A percentile compares a stretch with the other conserved stretches of the same genome.
Conservation (phyloP, 2,329 filamentous ascomycete species). For the Dactylellina cionopaga region DNA sequence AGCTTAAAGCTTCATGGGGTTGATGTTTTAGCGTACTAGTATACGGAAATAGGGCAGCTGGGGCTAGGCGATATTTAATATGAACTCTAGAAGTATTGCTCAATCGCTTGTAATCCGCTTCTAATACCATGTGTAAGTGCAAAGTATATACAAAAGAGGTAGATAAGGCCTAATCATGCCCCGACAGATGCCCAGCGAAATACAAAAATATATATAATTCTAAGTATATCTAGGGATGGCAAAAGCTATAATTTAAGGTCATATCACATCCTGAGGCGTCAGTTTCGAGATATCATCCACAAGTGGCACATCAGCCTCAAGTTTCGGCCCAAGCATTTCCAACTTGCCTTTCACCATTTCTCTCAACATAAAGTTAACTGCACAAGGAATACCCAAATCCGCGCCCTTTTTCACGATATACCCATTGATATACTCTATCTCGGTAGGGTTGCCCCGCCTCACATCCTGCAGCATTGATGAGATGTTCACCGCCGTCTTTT, state of each 20-base stretch:
- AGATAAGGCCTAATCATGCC: not conserved
- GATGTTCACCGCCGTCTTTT: slow-evolving; percentile 54
- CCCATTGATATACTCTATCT: slow-evolving; percentile 86
- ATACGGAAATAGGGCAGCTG: no score
- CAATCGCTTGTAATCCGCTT: not conserved
- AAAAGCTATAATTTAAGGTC: no score
- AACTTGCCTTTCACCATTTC: slow-evolving; percentile 78
- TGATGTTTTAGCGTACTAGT: no score
- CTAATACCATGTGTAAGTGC: not conserved
- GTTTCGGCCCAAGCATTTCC: slow-evolving; percentile 60
- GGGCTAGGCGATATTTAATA: not conserved
- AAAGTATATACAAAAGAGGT: slow-evolving; percentile 11
- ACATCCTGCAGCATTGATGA: slow-evolving; percentile 77
- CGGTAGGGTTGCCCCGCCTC: slow-evolving; percentile 71
- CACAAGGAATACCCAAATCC: slow-evolving; percentile 76
- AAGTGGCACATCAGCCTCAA: slow-evolving; percentile 30
- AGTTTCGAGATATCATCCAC: no score
- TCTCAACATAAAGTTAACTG: slow-evolving; percentile 77
- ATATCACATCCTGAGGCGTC: no score
- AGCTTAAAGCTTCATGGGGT: slow-evolving; percentile 55
- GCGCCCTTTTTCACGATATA: slow-evolving; percentile 81
- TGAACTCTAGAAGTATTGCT: not conserved
- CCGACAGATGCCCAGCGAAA: not conserved
- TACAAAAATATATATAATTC: slow-evolving; percentile 11
- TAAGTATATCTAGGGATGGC: not conserved